Conservation (phyloP, 2,329 filamentous ascomycete species). For the Diaporthe australafricana region DNA sequence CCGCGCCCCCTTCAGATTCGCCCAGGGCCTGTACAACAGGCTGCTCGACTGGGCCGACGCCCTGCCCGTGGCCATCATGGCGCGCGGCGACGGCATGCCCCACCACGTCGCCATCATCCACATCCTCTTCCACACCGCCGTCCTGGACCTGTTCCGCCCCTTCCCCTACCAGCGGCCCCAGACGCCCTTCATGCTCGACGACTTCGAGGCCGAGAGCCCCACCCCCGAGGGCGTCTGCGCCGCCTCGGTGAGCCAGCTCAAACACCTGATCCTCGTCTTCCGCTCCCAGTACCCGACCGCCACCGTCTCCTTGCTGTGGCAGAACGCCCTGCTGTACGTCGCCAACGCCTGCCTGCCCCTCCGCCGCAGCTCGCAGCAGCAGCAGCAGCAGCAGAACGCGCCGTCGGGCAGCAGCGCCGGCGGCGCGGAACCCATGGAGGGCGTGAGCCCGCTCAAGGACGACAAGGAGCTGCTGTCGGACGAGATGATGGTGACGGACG, state of each 20-base stretch:
- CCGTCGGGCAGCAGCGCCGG: too few relatives aligned
- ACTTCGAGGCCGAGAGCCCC: conserved; percentile 7
- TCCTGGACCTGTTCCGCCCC: conserved; percentile 39
- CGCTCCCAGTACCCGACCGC: conserved; percentile 32
- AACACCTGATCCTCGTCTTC: conserved; percentile 38
- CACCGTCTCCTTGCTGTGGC: conserved; percentile 41
- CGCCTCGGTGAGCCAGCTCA: conserved; percentile 39
- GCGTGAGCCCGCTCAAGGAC: not conserved
- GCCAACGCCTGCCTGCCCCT: conserved; percentile 42
- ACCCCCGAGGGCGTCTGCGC: conserved; percentile 30
- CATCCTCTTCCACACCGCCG: conserved; percentile 36
- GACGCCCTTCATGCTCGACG: not conserved
- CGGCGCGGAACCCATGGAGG: not conserved
- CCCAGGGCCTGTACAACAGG: conserved; percentile 38
- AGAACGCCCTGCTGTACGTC: conserved; percentile 45
- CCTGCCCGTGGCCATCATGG: conserved; percentile 33
- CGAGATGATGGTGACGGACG: too few relatives aligned
- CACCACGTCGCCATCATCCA: conserved; percentile 36
- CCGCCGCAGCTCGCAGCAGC: not conserved
- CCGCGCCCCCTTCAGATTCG: conserved; percentile 35
- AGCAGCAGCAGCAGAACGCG: too few relatives aligned
- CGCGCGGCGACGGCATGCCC: conserved; percentile 17
- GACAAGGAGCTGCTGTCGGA: not conserved
- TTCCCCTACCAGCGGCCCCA: conserved; percentile 11
- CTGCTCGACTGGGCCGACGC: conserved; percentile 40